These are phyloP conservation scores for Mariannaea sp. DNA, from an alignment of 2,329 filamentous ascomycete genomes.

Conservation along the genomic window DNA sequence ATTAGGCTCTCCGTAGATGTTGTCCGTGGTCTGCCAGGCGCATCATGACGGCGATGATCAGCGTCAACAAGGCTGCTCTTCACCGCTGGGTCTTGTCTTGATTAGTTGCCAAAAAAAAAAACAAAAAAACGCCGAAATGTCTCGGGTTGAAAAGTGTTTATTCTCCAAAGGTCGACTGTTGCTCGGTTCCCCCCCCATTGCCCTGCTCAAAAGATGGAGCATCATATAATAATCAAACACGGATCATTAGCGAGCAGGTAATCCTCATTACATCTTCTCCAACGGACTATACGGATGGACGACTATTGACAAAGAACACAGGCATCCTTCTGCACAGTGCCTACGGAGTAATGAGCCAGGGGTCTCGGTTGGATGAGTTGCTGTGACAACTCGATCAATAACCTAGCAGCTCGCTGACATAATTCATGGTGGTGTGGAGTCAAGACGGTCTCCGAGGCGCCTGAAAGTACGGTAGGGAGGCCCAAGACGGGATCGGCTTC, in stretches of 20 bases:
- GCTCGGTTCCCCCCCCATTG: background rate
- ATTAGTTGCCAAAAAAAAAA: no score
- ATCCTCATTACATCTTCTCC: slow-evolving; percentile 18
- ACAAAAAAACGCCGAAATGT: slow-evolving; percentile 25
- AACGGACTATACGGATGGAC: slow-evolving; percentile 19
- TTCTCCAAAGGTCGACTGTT: slow-evolving; percentile 1
- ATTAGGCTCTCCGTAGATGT: slow-evolving; percentile 21
- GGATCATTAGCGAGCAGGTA: slow-evolving; percentile 5
- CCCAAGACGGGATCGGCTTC: slow-evolving; percentile 9
- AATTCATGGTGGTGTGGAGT: slow-evolving; percentile 25
- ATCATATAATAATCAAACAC: background rate
- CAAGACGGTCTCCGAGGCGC: slow-evolving; percentile 16
- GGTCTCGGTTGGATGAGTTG: slow-evolving; percentile 29
- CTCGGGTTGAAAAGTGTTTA: slow-evolving; percentile 8
- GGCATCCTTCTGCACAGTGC: slow-evolving; percentile 4
- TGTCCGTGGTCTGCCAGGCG: slow-evolving; percentile 6
- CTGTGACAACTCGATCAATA: slow-evolving; percentile 31
- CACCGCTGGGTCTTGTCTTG: slow-evolving; percentile 12
- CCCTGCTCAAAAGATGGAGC: background rate
- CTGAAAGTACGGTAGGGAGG: background rate
- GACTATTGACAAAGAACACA: no score
- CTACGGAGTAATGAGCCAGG: slow-evolving; percentile 23
- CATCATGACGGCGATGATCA: slow-evolving; percentile 18
- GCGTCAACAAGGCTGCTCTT: slow-evolving; percentile 22
- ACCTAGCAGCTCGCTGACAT: slow-evolving; percentile 24